Evolutionary conservation across 371 early-diverging fungal genomes (phyloP), one percentile per base, ranked within the genome.

Genomic region (Apophysomyces variabilis): DNA sequence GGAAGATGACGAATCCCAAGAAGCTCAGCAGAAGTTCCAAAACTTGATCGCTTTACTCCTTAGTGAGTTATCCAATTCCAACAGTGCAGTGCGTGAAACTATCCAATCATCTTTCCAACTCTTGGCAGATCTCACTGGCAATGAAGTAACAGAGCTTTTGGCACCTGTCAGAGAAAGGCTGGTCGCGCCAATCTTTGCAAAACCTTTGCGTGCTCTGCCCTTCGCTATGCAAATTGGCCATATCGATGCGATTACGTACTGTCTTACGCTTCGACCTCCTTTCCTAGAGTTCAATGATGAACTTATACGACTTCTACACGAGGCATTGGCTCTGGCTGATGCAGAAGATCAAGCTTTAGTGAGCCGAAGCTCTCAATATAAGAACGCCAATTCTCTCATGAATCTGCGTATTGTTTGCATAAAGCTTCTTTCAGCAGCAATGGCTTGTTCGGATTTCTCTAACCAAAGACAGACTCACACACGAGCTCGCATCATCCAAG

Each of bases 221-320:
- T 92, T 95, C 78, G 89, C 94, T 41, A 93, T 96, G 92, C 99
- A 98, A 76, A 98, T 99, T 35, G 99, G 99, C 8, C 90, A 96
- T 70, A 97, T 97, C 66, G 99, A 99, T 68, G 99, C 99, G 16
- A 94, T 99, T 65, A 97, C 97, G 0, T 99, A 96, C 75, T 96
- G 97, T 63, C 80, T 99, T 62, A 85, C 92, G 0, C 77, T 98
- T n/a, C 85, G 91, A 5, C 98, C 98, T 39, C 90, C 96, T 3
- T 89, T 99, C 70, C 75, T 98, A 47, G 87, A 87, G 47, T 96
- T 97, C 68, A 95, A 91, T 57, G 99, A 98, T 18, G 97, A 97
- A 70, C 84, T 99, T 37, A 79, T 94, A 11, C 87, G 97, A 11
- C 71, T 98, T 41, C 73, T 99, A 21, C 91, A 93, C 54, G 99